Conservation (phyloP, 306 rosid genomes). For the Quercus agrifolia region DNA sequence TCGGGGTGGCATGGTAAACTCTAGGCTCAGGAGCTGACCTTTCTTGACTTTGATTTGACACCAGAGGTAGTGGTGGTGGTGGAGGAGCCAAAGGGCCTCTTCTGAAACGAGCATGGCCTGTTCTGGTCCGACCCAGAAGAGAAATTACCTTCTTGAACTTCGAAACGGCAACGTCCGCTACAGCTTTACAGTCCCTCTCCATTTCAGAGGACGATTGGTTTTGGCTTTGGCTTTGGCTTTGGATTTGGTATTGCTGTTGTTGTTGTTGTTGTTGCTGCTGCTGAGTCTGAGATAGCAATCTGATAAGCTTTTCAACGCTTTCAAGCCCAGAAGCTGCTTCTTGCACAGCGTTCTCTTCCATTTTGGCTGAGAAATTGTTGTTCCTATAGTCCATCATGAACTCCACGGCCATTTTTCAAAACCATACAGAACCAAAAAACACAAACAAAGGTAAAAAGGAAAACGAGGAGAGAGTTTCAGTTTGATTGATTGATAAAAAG, state of each 20-base stretch:
- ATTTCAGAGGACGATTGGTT: conserved; percentile 29
- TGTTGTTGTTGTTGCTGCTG: conserved; percentile 18
- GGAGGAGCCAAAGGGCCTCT: conserved; percentile 52
- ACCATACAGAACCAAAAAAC: conserved; percentile 1
- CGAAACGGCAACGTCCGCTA: conserved; percentile 73
- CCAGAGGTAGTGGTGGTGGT: no score
- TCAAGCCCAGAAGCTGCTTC: conserved; percentile 66
- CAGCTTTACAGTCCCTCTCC: conserved; percentile 60
- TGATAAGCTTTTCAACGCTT: conserved; percentile 49
- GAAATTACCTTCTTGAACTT: conserved; percentile 82
- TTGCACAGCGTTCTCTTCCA: conserved; percentile 51
- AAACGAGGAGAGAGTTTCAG: background rate
- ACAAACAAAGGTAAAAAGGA: background rate
- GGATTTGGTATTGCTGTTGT: background rate
- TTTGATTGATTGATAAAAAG: conserved; percentile 28
- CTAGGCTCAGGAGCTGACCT: conserved; percentile 9
- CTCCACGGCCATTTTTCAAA: conserved; percentile 67
- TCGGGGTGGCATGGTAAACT: conserved; percentile 54
- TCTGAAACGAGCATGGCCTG: conserved; percentile 89
- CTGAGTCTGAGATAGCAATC: conserved; percentile 29
- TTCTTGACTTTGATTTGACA: conserved; percentile 3
- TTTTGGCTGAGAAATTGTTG: conserved; percentile 20
- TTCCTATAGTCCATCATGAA: conserved; percentile 37
- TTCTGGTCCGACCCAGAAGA: conserved; percentile 69
- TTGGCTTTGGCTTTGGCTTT: background rate